Conservation (phyloP, 345 rosid genomes). For the Eucalyptus fibrosa region DNA sequence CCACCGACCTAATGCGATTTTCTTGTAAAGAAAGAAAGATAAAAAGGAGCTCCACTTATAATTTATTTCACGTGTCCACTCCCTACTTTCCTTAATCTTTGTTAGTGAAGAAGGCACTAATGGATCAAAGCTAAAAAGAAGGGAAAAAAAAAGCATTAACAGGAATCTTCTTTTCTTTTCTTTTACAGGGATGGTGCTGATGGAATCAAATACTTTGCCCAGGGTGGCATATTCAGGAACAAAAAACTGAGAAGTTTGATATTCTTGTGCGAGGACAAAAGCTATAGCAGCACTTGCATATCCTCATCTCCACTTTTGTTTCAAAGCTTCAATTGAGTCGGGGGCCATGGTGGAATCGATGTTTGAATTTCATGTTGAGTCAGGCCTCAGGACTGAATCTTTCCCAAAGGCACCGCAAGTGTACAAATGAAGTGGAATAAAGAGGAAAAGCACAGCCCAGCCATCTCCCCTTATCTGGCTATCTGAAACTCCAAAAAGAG, state of each 20-base stretch:
- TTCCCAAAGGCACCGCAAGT: not conserved
- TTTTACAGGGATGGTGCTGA: not conserved
- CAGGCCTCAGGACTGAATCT: not conserved
- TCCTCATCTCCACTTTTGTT: not conserved
- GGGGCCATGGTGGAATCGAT: not conserved
- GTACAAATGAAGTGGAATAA: not conserved
- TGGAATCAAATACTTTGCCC: not conserved
- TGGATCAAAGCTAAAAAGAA: not conserved
- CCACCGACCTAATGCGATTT: not conserved
- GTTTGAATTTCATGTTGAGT: not conserved
- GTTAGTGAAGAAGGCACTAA: not conserved
- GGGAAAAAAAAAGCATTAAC: not conserved
- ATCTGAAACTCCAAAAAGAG: not conserved
- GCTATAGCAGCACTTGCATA: not conserved
- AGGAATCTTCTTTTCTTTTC: not conserved
- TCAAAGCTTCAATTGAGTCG: not conserved
- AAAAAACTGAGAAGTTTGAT: not conserved
- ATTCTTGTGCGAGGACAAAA: not conserved
- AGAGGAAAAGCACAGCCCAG: not conserved
- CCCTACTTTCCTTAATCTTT: not conserved
- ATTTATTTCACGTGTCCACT: not conserved
- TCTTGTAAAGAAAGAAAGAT: not conserved
- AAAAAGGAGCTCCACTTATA: not conserved
- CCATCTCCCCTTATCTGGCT: not conserved
- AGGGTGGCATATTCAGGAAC: not conserved